These are phyloP conservation scores for Psilocybe cyanescens DNA, from an alignment of 768 basidiomycete species.

Conservation along the genomic window DNA sequence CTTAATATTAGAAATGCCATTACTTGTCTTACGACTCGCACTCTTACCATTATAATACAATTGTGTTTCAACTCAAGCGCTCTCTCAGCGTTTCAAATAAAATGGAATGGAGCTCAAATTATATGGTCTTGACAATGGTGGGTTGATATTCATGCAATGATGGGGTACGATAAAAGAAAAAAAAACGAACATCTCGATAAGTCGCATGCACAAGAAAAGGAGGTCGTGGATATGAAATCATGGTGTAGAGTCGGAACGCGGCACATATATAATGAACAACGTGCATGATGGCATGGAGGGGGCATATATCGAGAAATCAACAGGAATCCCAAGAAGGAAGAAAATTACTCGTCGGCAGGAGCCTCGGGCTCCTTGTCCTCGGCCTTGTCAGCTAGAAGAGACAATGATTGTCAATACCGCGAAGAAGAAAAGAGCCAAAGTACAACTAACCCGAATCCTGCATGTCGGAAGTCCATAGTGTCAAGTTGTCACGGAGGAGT, in stretches of 20 bases:
- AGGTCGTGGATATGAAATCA: slow-evolving; percentile 5
- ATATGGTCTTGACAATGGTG: slow-evolving; percentile 1
- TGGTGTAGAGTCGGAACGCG: background rate
- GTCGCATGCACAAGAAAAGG: slow-evolving; percentile 12
- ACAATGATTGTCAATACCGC: background rate
- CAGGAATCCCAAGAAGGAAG: slow-evolving; percentile 15
- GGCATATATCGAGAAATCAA: slow-evolving; percentile 11
- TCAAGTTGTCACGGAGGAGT: slow-evolving; percentile 94
- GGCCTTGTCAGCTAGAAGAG: slow-evolving; percentile 61
- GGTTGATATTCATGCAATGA: slow-evolving; percentile 2
- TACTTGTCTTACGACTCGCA: too few relatives aligned
- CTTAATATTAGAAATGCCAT: background rate
- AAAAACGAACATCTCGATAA: slow-evolving; percentile 14
- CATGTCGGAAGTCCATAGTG: slow-evolving; percentile 98
- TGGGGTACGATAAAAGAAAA: slow-evolving; percentile 16
- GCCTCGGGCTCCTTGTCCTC: slow-evolving; percentile 72
- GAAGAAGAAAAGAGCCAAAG: slow-evolving; percentile 13
- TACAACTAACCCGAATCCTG: slow-evolving; percentile 75
- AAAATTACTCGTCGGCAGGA: slow-evolving; percentile 66
- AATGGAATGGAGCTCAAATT: background rate
- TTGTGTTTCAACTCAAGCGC: background rate
- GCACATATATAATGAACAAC: slow-evolving; percentile 9
- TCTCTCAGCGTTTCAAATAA: background rate
- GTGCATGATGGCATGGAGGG: slow-evolving; percentile 12
- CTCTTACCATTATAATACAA: too few relatives aligned